Evolutionary conservation across 495 filamentous ascomycete genomes (phyloP), one percentile per base, ranked within the genome.

Genomic region (Podospora tetraspora): DNA sequence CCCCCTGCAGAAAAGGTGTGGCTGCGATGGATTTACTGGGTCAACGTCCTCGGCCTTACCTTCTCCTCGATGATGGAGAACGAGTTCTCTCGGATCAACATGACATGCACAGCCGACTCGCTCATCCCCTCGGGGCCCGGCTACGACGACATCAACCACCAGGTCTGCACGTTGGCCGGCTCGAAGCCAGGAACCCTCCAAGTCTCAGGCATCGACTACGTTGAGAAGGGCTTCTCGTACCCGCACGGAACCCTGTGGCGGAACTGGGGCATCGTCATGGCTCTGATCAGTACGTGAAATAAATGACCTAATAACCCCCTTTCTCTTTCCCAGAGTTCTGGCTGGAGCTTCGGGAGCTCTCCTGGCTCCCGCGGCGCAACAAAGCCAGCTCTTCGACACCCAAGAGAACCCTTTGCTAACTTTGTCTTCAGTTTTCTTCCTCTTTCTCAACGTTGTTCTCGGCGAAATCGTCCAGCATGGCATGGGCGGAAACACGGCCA

Each of bases 11-110:
- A 89, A 60, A 87, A 92, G 66, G 87, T 88, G 8, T 93, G 91
- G 91, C 77, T 92, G 24, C 78, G 88, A 22, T 94, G 91, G 91
- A 89, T 94, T 57, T 93, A 91, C 79, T 94, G 87, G 76, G 84
- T 94, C 74, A 94, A 93, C 66, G 86, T 90, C 0, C 83, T 94
- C 6, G 91, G 91, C 43, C 83, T 93, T 3, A 85, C 88, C 0
- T 94, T 95, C 76, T 83, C 87, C 8, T 80, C 86, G 0, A 70
- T 96, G 76, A 94, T 95, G 91, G 87, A 91, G 70, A 95, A 95
- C 70, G 92, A 95, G 75, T 95, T 95, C 73, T 81, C 81, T 19
- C 69, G 82, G 5, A 79, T 88, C 29, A 83, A 87, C 21, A 77
- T 94, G 73, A 86, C 79, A 8, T 94, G 91, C 68, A 85, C 84